Conservation (phyloP, 2,329 filamentous ascomycete genomes). For the Nakataea oryzae region DNA sequence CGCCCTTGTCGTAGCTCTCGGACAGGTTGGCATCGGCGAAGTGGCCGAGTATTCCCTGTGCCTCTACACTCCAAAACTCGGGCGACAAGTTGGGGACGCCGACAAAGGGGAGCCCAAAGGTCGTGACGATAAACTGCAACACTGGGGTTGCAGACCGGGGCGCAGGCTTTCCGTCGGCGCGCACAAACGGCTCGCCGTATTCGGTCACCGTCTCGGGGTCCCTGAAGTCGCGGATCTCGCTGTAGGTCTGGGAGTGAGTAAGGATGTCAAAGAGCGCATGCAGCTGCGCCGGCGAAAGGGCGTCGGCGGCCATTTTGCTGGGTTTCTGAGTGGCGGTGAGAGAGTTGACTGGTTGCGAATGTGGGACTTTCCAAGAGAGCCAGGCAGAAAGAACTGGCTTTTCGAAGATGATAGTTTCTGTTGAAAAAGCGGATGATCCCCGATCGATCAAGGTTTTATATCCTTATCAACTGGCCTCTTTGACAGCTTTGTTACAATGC, state of each 20-base stretch:
- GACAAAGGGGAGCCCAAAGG: constrained; percentile 55
- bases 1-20: constrained; percentile 74
- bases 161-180: constrained; percentile 7
- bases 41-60: constrained; percentile 48
- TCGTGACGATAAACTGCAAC: constrained; percentile 57
- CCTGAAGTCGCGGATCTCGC: constrained; percentile 65
- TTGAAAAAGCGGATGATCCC: not conserved
- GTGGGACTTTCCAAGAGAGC: not conserved
- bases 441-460: not conserved
- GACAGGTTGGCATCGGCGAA: constrained; percentile 61
- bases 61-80: constrained; percentile 55
- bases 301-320: not conserved
- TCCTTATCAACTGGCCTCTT: not conserved
- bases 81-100: constrained; percentile 51
- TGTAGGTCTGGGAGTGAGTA: constrained; percentile 47
- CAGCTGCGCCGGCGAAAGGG: constrained; percentile 26
- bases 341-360: not conserved
- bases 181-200: constrained; percentile 61
- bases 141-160: constrained; percentile 46
- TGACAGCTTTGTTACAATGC: too few relatives aligned
- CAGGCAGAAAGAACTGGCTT: not conserved
- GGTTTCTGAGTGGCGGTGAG: not conserved
- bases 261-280: constrained; percentile 49
- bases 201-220: constrained; percentile 48
- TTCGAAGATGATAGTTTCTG: not conserved